These are phyloP conservation scores for Cyclocybe cylindracea DNA, from an alignment of 768 basidiomycete genomes.

Conservation along the genomic window DNA sequence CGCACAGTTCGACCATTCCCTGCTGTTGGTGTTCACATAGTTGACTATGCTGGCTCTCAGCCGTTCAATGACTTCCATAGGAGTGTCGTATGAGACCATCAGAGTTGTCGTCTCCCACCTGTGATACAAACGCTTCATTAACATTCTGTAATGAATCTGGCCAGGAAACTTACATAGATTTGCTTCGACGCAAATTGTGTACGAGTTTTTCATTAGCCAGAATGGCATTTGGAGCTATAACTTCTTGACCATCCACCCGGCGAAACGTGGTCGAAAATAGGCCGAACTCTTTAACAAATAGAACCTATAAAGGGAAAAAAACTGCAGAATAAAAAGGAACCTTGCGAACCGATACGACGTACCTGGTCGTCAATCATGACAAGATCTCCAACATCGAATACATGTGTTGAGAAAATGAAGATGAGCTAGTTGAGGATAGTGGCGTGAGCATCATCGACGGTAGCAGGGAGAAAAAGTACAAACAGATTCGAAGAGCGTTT, in stretches of 20 bases:
- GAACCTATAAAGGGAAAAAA: slow-evolving; percentile 17
- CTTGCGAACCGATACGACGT: slow-evolving; percentile 9
- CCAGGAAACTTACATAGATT: slow-evolving; percentile 59
- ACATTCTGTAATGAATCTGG: not conserved
- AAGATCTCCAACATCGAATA: slow-evolving; percentile 83
- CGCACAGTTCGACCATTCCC: slow-evolving; percentile 68
- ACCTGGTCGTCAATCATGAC: slow-evolving; percentile 80
- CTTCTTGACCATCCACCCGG: slow-evolving; percentile 79
- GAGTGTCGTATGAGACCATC: slow-evolving; percentile 67
- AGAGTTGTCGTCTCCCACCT: slow-evolving; percentile 73
- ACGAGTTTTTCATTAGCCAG: slow-evolving; percentile 72
- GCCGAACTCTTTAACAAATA: slow-evolving; percentile 76
- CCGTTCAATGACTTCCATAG: slow-evolving; percentile 70
- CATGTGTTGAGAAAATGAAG: slow-evolving; percentile 84
- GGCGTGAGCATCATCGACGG: not conserved
- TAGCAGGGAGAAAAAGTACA: slow-evolving; percentile 17
- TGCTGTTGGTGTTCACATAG: slow-evolving; percentile 62
- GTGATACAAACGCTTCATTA: not conserved
- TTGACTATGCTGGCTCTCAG: slow-evolving; percentile 56
- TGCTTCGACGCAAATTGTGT: slow-evolving; percentile 75
- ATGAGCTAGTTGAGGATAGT: slow-evolving; percentile 51
- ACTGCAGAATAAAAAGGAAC: not conserved
- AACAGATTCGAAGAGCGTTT: slow-evolving; percentile 77
- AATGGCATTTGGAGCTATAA: slow-evolving; percentile 77
- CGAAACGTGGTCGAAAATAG: slow-evolving; percentile 79